Conservation (phyloP, 139 green algal species). For the Picochlorum sp. region DNA sequence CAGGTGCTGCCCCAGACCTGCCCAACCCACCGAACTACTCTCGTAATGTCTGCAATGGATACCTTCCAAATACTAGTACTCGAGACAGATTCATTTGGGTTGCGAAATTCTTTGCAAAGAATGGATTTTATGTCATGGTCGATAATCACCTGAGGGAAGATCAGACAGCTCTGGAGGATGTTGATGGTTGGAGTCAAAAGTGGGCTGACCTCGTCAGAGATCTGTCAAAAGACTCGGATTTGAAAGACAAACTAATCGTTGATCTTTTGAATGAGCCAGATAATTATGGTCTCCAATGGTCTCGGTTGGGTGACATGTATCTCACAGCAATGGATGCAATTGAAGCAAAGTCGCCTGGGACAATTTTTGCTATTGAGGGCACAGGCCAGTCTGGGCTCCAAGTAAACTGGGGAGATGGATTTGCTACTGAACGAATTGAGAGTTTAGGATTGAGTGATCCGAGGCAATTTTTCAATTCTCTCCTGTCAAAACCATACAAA, state of each 20-base stretch:
- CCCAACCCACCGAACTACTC: not conserved
- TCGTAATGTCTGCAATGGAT: slow-evolving; percentile 1
- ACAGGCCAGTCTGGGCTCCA: slow-evolving; percentile 9
- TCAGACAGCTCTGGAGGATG: slow-evolving; percentile 11
- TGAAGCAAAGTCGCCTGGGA: slow-evolving; percentile 2
- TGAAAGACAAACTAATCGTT: slow-evolving; percentile 3
- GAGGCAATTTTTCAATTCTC: slow-evolving; percentile 36
- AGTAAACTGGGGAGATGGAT: slow-evolving; percentile 29
- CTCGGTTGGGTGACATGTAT: not conserved
- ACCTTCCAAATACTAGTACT: slow-evolving; percentile 1
- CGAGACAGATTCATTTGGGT: slow-evolving; percentile 36
- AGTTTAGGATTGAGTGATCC: slow-evolving; percentile 21
- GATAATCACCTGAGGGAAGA: slow-evolving; percentile 37
- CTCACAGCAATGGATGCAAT: slow-evolving; percentile 18
- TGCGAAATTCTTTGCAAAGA: slow-evolving; percentile 37
- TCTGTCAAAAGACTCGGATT: not conserved
- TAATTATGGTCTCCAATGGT: slow-evolving; percentile 8
- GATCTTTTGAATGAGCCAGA: slow-evolving; percentile 18
- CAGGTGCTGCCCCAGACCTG: slow-evolving; percentile 1
- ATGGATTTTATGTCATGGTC: slow-evolving; percentile 46
- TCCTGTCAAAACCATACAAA: slow-evolving; percentile 34
- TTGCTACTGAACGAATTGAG: slow-evolving; percentile 12
- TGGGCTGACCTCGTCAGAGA: slow-evolving; percentile 3
- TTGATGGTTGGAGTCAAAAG: not conserved
- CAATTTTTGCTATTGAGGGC: slow-evolving; percentile 15